Base-by-base conservation (phyloP, 371 early-diverging fungal genomes). In the Mucor indicus region DNA sequence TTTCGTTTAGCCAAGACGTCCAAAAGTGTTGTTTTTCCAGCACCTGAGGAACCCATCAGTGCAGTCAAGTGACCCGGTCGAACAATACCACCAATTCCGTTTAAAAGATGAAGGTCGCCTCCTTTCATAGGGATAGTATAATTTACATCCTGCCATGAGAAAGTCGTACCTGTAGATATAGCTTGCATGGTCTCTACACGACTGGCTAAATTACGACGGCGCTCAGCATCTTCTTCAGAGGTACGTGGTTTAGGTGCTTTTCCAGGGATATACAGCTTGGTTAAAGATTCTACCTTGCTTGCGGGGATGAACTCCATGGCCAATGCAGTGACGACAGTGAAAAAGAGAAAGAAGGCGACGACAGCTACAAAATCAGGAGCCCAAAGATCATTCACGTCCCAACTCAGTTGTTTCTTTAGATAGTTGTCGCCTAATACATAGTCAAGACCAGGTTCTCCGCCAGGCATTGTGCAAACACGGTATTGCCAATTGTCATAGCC, bases 21-120 rank as follows among this genome's bases (percentile, higher is more conserved):
- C 50, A 92, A 52, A 0, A 94, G 73, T 1, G 93, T 90, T 0
- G 93, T 89, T 67, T 95, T 95, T 40, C 96, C 96, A 31, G 90
- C 86, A 46, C 92, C 92, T 24, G 86, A 85, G 2, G 87, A 79
- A 15, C 93, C 93, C 87, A 94, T 86, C 13, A 94, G 57, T 2
- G 93, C 95, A 47, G 41, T 75, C 71, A 88, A 62, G 13, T 77
- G 72, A 38, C 89, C 89, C 0, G 85, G 83, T 35, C 77, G 74
- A 38, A 86, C 72, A 30, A 79, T 72, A 16, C 74, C 68, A 24
- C 40, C 40, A 27, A 83, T 53, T 8, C 67, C 68, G 45, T 72
- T 69, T 25, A 81, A 60, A 16, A 81, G 55, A 50, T 78, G 75
- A 19, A 66, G 53, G n/a, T 66, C 44, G 23, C 72, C 75, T 20